Evolutionary conservation across 768 basidiomycete species (phyloP), one percentile per base, ranked within the genome.

Genomic region (Leccinum barrowsii): DNA sequence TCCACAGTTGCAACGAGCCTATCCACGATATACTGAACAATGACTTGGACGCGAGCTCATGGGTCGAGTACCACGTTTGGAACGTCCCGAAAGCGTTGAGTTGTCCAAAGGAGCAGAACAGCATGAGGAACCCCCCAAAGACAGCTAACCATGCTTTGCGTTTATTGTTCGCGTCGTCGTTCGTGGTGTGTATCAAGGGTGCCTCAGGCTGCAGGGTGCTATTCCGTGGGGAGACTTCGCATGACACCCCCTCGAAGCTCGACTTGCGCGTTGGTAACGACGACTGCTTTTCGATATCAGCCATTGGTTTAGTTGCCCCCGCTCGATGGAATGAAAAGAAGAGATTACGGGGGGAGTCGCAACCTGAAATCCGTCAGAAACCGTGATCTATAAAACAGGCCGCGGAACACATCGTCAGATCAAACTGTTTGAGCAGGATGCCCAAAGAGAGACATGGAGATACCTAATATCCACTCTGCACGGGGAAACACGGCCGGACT

Each of bases 51-150:
- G 68, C 67, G 17, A 90, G 76, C 67, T 89, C 83, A 68, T 90
- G 82, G 13, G 70, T 71, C 10, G 78, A 75, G 63, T 90, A 89
- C 82, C 83, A 89, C 12, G 82, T 72, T 68, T 88, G 85, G 68
- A 83, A 90, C 44, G 85, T 86, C 15, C 88, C 88, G 61, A 89
- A 90, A 48, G 87, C 81, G 54, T 78, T 85, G 76, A 89, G 82
- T 63, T 84, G 85, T 8, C 88, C 88, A 67, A 90, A 88, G 2
- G 85, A 83, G 67, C 81, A 85, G 72, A 87, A 83, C 7, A 89
- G 75, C 7, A 84, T 83, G 26, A 87, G 67, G 68, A 85, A 87
- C 0, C 85, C 85, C 1, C 88, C 89, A 44, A 83, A 66, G 37
- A 89, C 82, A 2, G 82, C 78, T 15, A 88, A 65, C 73, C 78